Evolutionary conservation across 2,329 filamentous ascomycete species (phyloP), one percentile per base, ranked within the genome.

Genomic region (Podosphaera xanthii): DNA sequence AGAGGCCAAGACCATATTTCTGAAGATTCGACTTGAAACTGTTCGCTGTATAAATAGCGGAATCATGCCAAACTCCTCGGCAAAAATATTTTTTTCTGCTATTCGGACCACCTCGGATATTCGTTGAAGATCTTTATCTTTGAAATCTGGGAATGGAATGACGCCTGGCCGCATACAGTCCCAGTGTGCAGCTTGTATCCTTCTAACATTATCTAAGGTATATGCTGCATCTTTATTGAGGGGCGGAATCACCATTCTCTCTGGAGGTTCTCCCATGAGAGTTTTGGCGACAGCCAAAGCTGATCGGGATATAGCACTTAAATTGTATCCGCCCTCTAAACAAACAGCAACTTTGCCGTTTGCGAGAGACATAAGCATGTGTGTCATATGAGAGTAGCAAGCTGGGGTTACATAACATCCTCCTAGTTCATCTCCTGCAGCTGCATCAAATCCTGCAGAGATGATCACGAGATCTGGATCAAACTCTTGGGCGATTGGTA

Each of bases 341-440:
- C 90, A 96, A 7, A 96, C 91, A 2, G 87, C 86, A 12, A 98
- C 78, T 68, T 90, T 95, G 35, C 92, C 92, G 52, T 83, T 78
- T 0, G 92, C 91, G 30, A 98, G 76, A 1, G 87, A 89, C 90
- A 96, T 97, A 55, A 98, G 79, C 91, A 97, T 96, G 69, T 96
- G 89, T 14, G 92, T 97, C 92, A 98, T 97, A 68, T 98, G 91
- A 12, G 90, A 87, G 69, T 97, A 98, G 68, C 92, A 94, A 3
- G 82, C 73, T 0, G 92, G 92, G 0, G 89, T 85, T 4, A 98
- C 92, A 67, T 88, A 91, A 69, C 92, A 98, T 38, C 86, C 88
- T 57, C 92, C 92, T 1, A 98, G 78, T 67, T 92, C 84, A 70
- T 98, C 92, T 10, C 92, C 92, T 63, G 86, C 87, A 0, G 92